These are phyloP conservation scores for Cladophialophora immunda DNA, from an alignment of 2,329 filamentous ascomycete genomes.

Conservation along the genomic window DNA sequence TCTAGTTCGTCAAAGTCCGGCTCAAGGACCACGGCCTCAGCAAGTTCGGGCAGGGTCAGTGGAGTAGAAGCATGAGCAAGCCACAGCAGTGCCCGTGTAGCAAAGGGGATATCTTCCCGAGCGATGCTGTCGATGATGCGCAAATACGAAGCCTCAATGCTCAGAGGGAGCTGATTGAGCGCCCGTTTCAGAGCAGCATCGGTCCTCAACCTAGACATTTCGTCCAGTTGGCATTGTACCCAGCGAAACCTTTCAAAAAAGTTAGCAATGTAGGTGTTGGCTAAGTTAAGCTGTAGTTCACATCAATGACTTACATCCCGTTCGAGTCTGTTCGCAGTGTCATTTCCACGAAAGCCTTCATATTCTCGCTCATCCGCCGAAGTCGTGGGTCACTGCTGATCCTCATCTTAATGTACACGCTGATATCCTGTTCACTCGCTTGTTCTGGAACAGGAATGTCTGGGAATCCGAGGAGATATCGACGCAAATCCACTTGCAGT, in stretches of 20 bases:
- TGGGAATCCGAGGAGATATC: slow-evolving; percentile 18
- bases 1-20: slow-evolving; percentile 29
- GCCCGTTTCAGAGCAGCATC: slow-evolving; percentile 32
- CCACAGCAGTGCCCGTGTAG: slow-evolving; percentile 31
- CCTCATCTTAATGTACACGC: slow-evolving; percentile 29
- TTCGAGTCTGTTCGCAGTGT: slow-evolving; percentile 25
- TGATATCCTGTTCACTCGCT: slow-evolving; percentile 31
- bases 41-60: slow-evolving; percentile 32
- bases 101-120: slow-evolving; percentile 28
- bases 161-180: slow-evolving; percentile 31
- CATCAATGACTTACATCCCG: slow-evolving; percentile 28
- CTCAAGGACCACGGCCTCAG: slow-evolving; percentile 36
- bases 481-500: slow-evolving; percentile 27
- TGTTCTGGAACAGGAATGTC: slow-evolving; percentile 27
- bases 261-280: background rate
- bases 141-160: slow-evolving; percentile 33
- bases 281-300: background rate
- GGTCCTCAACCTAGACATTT: slow-evolving; percentile 29
- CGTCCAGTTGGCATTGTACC: slow-evolving; percentile 39
- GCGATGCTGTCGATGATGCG: slow-evolving; percentile 32
- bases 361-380: slow-evolving; percentile 27
- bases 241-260: slow-evolving; percentile 35
- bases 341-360: slow-evolving; percentile 30
- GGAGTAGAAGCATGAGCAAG: slow-evolving; percentile 34
- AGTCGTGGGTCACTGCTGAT: slow-evolving; percentile 25